Conservation (phyloP, 2,329 filamentous ascomycete genomes). For the Aspergillus sp. region DNA sequence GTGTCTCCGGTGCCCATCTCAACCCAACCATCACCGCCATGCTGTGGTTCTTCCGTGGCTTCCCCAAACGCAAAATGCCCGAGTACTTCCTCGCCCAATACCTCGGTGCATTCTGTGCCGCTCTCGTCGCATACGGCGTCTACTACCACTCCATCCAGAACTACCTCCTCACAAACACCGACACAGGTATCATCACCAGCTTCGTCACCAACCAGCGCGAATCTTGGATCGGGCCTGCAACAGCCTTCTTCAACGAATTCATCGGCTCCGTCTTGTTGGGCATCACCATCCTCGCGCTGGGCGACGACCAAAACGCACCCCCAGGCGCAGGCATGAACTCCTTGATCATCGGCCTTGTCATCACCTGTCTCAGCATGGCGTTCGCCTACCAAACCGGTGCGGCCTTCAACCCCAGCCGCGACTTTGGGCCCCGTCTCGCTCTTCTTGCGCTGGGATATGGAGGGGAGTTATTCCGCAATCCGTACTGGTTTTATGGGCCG, state of each 20-base stretch:
- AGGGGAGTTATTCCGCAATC: slow-evolving; percentile 35
- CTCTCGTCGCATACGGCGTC: slow-evolving; percentile 42
- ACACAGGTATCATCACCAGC: slow-evolving; percentile 29
- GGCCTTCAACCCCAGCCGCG: slow-evolving; percentile 46
- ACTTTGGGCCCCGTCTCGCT: slow-evolving; percentile 47
- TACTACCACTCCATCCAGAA: slow-evolving; percentile 31
- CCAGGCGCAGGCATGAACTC: slow-evolving; percentile 50
- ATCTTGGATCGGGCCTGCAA: slow-evolving; percentile 30
- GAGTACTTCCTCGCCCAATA: slow-evolving; percentile 51
- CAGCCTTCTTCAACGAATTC: slow-evolving; percentile 48
- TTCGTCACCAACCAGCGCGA: slow-evolving; percentile 45
- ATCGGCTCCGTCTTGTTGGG: slow-evolving; percentile 38
- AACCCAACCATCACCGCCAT: slow-evolving; percentile 43
- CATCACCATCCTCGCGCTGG: slow-evolving; percentile 40
- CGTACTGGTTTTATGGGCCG: slow-evolving; percentile 45
- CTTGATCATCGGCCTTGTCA: slow-evolving; percentile 45
- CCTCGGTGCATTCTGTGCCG: slow-evolving; percentile 48
- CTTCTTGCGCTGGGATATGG: slow-evolving; percentile 43
- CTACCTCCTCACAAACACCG: slow-evolving; percentile 25
- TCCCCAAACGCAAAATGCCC: slow-evolving; percentile 48
- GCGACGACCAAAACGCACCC: slow-evolving; percentile 44
- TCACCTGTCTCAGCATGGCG: slow-evolving; percentile 24
- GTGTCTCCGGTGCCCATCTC: slow-evolving; percentile 44
- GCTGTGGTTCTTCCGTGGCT: slow-evolving; percentile 48
- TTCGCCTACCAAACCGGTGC: slow-evolving; percentile 47